These are phyloP conservation scores for Colletotrichum eleusines DNA, from an alignment of 2,329 filamentous ascomycete genomes.

Conservation along the genomic window DNA sequence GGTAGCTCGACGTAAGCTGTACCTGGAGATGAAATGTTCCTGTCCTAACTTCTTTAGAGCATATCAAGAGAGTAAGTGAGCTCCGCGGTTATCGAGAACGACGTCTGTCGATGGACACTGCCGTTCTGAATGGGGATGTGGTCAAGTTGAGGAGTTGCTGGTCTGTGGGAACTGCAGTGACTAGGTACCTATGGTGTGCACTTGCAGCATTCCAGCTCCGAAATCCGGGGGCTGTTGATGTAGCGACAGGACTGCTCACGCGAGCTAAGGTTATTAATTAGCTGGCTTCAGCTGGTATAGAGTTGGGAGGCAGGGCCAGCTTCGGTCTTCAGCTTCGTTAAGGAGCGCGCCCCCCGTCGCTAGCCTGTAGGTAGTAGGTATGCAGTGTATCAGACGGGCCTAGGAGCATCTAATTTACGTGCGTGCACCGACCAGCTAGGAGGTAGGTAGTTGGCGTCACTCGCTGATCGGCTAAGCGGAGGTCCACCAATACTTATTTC, in stretches of 20 bases:
- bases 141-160: background rate
- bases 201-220: slow-evolving; percentile 12
- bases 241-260: slow-evolving; percentile 2
- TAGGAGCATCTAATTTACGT: background rate
- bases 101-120: background rate
- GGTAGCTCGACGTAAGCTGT: slow-evolving; percentile 11
- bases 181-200: slow-evolving; percentile 3
- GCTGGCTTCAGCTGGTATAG: background rate
- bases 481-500: slow-evolving; percentile 18
- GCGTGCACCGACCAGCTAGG: slow-evolving; percentile 6
- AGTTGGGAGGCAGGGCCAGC: background rate
- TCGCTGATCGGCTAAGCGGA: slow-evolving; percentile 15
- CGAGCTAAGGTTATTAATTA: slow-evolving; percentile 3
- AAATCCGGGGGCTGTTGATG: slow-evolving; percentile 16
- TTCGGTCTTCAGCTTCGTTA: background rate
- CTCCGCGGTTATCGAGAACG: background rate
- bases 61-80: background rate
- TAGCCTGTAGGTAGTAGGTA: too few species aligned
- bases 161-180: slow-evolving; percentile 17
- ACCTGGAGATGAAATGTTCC: background rate
- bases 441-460: background rate
- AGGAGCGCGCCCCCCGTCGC: background rate
- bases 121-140: background rate
- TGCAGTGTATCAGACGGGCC: slow-evolving; percentile 1
- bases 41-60: background rate